A percentile compares a stretch with the other conserved stretches of the same genome.
Evolutionary conservation across 2,329 filamentous ascomycete species (phyloP).

Genomic region (Lachnellula subtilissima): DNA sequence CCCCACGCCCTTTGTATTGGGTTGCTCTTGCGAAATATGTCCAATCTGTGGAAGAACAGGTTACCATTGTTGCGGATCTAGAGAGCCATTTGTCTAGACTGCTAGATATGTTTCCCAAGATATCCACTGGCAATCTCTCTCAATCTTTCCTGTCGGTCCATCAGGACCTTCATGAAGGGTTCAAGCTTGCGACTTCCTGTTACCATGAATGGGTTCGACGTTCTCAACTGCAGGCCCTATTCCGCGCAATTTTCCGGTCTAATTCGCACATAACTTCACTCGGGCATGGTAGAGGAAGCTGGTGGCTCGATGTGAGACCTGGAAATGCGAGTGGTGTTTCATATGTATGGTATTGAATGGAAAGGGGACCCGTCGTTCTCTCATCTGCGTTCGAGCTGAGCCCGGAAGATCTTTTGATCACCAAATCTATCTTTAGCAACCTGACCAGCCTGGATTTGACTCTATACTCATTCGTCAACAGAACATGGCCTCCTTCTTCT

Average conservation of each 20-base stretch:
- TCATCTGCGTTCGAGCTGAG: not conserved
- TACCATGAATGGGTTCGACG: not conserved
- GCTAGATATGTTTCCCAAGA: not conserved
- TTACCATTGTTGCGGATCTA: not conserved
- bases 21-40: not conserved
- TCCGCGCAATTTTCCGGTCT: not conserved
- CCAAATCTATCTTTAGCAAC: conserved; percentile 3
- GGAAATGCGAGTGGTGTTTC: not conserved
- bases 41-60: not conserved
- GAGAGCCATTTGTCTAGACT: not conserved
- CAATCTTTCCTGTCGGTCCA: not conserved
- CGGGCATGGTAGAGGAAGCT: not conserved
- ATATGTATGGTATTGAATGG: not conserved
- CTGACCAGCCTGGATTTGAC: conserved; percentile 3
- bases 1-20: not conserved
- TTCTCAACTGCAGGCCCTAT: not conserved
- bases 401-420: not conserved
- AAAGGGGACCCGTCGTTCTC: not conserved
- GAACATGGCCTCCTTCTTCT: not conserved
- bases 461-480: not conserved
- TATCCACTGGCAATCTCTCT: not conserved
- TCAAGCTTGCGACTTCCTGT: not conserved
- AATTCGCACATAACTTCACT: not conserved
- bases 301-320: not conserved
- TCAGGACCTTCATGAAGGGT: not conserved